Percentiles rank a stretch among this genome's conserved stretches.
These are phyloP conservation scores for Aspergillus sp. DNA, from an alignment of 2,329 filamentous ascomycete species.

Conservation along the genomic window DNA sequence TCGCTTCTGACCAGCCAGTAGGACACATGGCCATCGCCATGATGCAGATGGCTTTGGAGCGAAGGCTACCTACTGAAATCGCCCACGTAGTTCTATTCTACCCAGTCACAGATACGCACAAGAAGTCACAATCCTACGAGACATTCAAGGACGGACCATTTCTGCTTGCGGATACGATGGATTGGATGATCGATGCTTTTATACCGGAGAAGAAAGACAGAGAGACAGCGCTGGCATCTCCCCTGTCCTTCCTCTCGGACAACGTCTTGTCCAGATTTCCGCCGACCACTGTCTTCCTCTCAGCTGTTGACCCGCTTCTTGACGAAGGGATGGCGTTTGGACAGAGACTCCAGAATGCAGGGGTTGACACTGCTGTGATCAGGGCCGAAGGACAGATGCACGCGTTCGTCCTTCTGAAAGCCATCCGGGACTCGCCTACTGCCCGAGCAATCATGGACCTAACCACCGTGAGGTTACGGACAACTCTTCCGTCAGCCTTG, in stretches of 20 bases:
- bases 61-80: conserved; percentile 2
- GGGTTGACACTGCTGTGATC: conserved; percentile 4
- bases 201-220: conserved; percentile 2
- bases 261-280: conserved; percentile 5
- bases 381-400: conserved; percentile 10
- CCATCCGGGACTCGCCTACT: conserved; percentile 5
- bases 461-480: background rate
- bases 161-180: conserved; percentile 4
- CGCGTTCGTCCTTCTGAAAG: conserved; percentile 6
- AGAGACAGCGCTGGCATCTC: conserved; percentile 2
- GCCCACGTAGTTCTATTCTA: conserved; percentile 5
- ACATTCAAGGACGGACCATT: conserved; percentile 5
- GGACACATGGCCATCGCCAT: conserved; percentile 9
- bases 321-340: conserved; percentile 7
- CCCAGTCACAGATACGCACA: conserved; percentile 5
- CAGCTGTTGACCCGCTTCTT: conserved; percentile 4
- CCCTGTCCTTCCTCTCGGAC: conserved; percentile 2
- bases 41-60: conserved; percentile 1
- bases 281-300: conserved; percentile 4
- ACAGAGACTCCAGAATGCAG: conserved; percentile 5
- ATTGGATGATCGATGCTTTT: conserved; percentile 8
- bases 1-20: background rate
- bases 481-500: background rate
- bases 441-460: conserved; percentile 5
- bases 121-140: conserved; percentile 3